Evolutionary conservation across 805 yeast species (phyloP).

Genomic region (Scheffersomyces coipomensis): DNA sequence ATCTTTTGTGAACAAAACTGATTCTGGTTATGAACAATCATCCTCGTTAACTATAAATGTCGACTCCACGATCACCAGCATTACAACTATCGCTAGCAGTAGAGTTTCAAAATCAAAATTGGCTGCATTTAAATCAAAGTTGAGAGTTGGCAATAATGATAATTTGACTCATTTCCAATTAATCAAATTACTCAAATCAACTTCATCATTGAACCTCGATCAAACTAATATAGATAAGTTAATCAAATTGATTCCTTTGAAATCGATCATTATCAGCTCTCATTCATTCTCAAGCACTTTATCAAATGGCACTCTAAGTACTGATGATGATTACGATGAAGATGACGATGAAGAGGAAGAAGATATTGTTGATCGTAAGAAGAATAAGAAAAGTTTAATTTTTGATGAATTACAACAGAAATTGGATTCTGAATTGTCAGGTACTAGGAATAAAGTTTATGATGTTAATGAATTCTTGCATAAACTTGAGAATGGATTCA

Average conservation of each 20-base stretch:
- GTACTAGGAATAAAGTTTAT: constrained; percentile 21
- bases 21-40: too few relatives aligned
- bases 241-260: constrained; percentile 14
- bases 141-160: neutral
- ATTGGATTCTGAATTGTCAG: constrained; percentile 22
- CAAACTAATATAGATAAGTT: too few relatives aligned
- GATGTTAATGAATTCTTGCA: constrained; percentile 21
- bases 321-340: neutral
- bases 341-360: constrained; percentile 10
- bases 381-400: too few relatives aligned
- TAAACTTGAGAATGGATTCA: constrained; percentile 22
- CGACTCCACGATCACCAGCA: too few relatives aligned
- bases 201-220: too few relatives aligned
- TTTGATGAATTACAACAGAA: constrained; percentile 21
- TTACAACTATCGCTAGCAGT: too few relatives aligned
- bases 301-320: neutral
- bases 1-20: too few relatives aligned
- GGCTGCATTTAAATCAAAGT: neutral
- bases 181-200: neutral
- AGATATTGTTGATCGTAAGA: too few relatives aligned
- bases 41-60: too few relatives aligned
- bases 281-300: neutral
- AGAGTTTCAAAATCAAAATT: neutral
- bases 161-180: constrained; percentile 2
- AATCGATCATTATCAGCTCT: constrained; percentile 1